Base-by-base conservation (phyloP, 345 rosid genomes). In the Adansonia digitata region DNA sequence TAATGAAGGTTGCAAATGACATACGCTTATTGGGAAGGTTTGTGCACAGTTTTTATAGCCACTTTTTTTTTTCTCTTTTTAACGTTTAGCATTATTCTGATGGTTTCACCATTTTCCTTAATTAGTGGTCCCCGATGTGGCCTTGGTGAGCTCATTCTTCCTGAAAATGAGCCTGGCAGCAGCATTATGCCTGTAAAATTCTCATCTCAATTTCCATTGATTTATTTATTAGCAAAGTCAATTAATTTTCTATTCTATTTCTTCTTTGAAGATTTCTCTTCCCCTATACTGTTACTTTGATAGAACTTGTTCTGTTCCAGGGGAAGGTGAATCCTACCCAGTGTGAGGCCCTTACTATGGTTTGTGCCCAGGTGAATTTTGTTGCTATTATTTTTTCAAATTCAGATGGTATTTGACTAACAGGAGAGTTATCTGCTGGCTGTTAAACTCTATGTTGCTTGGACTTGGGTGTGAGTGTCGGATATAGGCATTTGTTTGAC, bases 71-170 rank as follows among this genome's bases (percentile, higher is more conserved):
- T 46, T 46, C 0, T 17, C 4, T 61, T 52, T 74, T 40, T 42
- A 43, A 37, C 57, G 55, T 77, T 15, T 39, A 39, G 24, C 26
- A 34, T 57, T 77, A 64, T 61, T 73, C 61, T 82, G 76, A 78
- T 65, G 71, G 69, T 43, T 68, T n/a, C 56, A n/a, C 6, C 31
- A 11, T 11, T 22, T 22, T 24, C 5, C 60, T 55, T 55, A 5
- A 24, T 2, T 35, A 56, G 62, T 56, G 62, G 62, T 56, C 62
- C 62, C 26, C 62, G 62, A 56, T 56, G 62, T 26, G 62, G 62
- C 17, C 62, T 24, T 56, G 62, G 62, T 56, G 62, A 56, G 35
- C 62, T 56, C 12, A 56, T 56, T 56, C 62, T 56, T 56, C 62
- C 62, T 11, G 62, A 56, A 56, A 56, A 56, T 56, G 62, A 56